phyloP scores from a whole-genome alignment of 352 stramenopile genomes.

The Phytophthora cryptogea region DNA sequence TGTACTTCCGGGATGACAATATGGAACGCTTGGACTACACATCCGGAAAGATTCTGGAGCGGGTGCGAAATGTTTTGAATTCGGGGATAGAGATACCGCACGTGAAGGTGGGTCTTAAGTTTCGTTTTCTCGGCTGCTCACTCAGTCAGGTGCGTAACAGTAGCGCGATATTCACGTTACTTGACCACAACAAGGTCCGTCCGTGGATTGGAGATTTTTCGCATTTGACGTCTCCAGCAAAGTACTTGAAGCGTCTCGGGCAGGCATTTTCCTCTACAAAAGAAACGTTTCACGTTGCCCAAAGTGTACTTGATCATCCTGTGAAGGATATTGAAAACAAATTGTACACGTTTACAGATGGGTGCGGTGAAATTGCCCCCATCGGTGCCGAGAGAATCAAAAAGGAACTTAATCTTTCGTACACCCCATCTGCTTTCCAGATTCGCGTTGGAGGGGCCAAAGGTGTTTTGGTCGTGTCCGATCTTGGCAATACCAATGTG shows the following conservation, averaged over 20 bases:
- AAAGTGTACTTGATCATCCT: conserved; percentile 48
- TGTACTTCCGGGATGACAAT: conserved; percentile 85
- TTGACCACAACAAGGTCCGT: conserved; percentile 55
- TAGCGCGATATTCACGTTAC: conserved; percentile 68
- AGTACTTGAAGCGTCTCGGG: conserved; percentile 80
- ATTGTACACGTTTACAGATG: conserved; percentile 68
- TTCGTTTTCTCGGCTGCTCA: conserved; percentile 74
- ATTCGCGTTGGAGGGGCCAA: conserved; percentile 78
- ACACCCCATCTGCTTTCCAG: conserved; percentile 69
- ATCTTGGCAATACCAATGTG: conserved; percentile 22
- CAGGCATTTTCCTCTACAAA: conserved; percentile 77
- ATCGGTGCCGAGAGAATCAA: conserved; percentile 46
- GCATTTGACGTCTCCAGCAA: conserved; percentile 52
- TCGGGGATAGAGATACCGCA: conserved; percentile 48
- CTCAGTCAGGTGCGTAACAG: conserved; percentile 78
- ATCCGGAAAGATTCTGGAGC: conserved; percentile 35
- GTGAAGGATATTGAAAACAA: conserved; percentile 51
- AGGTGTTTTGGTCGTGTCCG: conserved; percentile 72
- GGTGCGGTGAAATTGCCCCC: conserved; percentile 65
- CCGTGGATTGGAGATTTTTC: conserved; percentile 69
- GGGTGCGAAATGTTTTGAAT: conserved; percentile 46
- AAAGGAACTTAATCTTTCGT: conserved; percentile 37
- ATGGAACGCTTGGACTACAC: conserved; percentile 71
- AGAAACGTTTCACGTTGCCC: conserved; percentile 50
- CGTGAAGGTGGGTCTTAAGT: conserved; percentile 25